Percentiles rank a stretch among this genome's conserved stretches.
phyloP scores from a whole-genome alignment of 768 basidiomycete species.

The Fistulinella prunicolor region DNA sequence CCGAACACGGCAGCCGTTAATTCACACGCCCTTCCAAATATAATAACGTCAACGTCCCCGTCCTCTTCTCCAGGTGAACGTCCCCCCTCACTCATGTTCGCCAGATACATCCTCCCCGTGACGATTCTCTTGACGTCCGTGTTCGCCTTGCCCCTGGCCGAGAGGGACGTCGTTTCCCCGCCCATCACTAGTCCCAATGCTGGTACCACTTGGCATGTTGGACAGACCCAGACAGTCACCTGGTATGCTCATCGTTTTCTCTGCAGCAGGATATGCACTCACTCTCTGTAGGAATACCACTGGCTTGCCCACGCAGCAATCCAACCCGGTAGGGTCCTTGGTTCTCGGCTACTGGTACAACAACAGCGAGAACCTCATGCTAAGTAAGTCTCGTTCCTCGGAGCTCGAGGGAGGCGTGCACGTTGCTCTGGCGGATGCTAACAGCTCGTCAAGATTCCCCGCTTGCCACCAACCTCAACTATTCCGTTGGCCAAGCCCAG shows the following conservation, averaged over 20 bases:
- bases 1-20: no score
- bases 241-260: slow-evolving; percentile 35
- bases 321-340: slow-evolving; percentile 32
- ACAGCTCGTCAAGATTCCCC: slow-evolving; percentile 26
- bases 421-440: slow-evolving; percentile 6
- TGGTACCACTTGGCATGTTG: slow-evolving; percentile 43
- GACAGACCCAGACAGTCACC: slow-evolving; percentile 45
- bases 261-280: slow-evolving; percentile 26
- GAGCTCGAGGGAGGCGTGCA: no score
- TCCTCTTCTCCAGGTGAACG: slow-evolving; percentile 9
- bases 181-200: slow-evolving; percentile 44
- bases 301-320: slow-evolving; percentile 26
- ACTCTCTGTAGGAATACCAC: slow-evolving; percentile 23
- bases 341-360: slow-evolving; percentile 24
- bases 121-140: slow-evolving; percentile 17
- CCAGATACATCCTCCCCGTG: slow-evolving; percentile 23
- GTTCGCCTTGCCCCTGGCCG: slow-evolving; percentile 31
- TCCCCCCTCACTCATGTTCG: slow-evolving; percentile 21
- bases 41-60: slow-evolving; percentile 9
- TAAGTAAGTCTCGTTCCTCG: slow-evolving; percentile 23
- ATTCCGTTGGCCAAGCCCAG: slow-evolving; percentile 31
- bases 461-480: slow-evolving; percentile 33
- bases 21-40: slow-evolving; percentile 24
- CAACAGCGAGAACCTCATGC: slow-evolving; percentile 32
- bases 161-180: slow-evolving; percentile 47